Evolutionary conservation across 352 stramenopile genomes (phyloP).

Genomic region (Phytopythium sindhum): DNA sequence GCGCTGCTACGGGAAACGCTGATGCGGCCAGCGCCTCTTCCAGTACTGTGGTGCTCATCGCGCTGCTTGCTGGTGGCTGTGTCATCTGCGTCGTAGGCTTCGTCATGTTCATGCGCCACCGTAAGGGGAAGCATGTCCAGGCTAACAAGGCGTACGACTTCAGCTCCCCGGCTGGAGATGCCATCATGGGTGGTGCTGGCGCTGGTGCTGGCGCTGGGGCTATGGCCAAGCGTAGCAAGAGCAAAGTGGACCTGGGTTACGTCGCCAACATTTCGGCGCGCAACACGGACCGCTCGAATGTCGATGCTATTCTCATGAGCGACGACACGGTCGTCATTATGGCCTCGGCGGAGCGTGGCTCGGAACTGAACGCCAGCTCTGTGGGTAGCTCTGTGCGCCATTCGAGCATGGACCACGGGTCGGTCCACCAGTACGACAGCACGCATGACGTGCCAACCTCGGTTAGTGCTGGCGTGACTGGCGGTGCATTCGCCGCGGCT

Average conservation of each 20-base stretch:
- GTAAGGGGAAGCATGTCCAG: conserved; percentile 28
- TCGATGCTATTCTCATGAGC: conserved; percentile 28
- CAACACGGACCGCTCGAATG: conserved; percentile 26
- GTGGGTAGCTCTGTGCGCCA: conserved; percentile 16
- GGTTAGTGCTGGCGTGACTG: conserved; percentile 7
- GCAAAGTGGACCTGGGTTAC: conserved; percentile 44
- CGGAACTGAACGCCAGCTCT: conserved; percentile 34
- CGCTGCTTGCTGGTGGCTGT: conserved; percentile 33
- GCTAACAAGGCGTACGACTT: conserved; percentile 31
- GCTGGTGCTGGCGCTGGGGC: not conserved
- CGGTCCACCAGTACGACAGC: conserved; percentile 21
- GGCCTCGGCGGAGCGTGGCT: conserved; percentile 34
- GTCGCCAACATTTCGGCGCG: conserved; percentile 44
- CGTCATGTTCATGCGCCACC: conserved; percentile 43
- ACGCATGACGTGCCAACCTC: not conserved
- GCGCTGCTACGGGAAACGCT: conserved; percentile 12
- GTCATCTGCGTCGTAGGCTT: conserved; percentile 36
- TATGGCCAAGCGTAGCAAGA: conserved; percentile 6
- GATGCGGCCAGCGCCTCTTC: conserved; percentile 3
- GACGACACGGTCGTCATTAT: conserved; percentile 32
- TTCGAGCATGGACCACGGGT: conserved; percentile 20
- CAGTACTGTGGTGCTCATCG: conserved; percentile 36
- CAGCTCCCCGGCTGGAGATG: conserved; percentile 20
- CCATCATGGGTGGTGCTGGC: conserved; percentile 25
- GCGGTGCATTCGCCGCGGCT: conserved; percentile 13